Percentiles rank a stretch among this genome's conserved stretches.
These are phyloP conservation scores for Rhynchosporium graminicola DNA, from an alignment of 2,329 filamentous ascomycete genomes.

Conservation along the genomic window DNA sequence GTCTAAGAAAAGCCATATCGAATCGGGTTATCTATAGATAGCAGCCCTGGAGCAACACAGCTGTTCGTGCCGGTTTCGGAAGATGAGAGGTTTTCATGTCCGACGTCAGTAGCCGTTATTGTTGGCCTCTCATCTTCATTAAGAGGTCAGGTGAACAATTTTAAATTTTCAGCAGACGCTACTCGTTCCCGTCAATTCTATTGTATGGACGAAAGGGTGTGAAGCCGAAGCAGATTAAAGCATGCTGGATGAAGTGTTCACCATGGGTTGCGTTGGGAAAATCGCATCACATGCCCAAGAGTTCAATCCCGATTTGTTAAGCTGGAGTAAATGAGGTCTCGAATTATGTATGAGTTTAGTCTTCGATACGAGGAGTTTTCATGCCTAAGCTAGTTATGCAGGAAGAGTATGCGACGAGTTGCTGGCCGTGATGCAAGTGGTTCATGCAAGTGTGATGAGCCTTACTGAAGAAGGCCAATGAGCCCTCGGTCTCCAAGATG, in stretches of 20 bases:
- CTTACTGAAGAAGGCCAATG: too few species aligned
- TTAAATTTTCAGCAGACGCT: neutral
- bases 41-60: conserved; percentile 11
- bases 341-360: too few species aligned
- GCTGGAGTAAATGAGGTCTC: neutral
- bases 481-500: too few species aligned
- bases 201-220: neutral
- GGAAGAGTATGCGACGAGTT: too few species aligned
- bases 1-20: neutral
- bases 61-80: conserved; percentile 4
- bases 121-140: neutral
- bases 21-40: neutral
- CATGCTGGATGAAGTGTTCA: conserved; percentile 7
- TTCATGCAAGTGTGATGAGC: too few species aligned
- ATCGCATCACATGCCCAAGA: neutral
- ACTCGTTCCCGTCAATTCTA: conserved; percentile 1
- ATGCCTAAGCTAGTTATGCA: too few species aligned
- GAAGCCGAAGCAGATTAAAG: neutral
- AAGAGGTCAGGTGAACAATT: conserved; percentile 1
- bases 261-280: neutral
- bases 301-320: neutral
- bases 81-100: neutral
- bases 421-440: too few species aligned
- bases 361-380: too few species aligned
- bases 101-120: neutral